Base-by-base conservation (phyloP, 179 eudicot species). In the Corrigiola litoralis region DNA sequence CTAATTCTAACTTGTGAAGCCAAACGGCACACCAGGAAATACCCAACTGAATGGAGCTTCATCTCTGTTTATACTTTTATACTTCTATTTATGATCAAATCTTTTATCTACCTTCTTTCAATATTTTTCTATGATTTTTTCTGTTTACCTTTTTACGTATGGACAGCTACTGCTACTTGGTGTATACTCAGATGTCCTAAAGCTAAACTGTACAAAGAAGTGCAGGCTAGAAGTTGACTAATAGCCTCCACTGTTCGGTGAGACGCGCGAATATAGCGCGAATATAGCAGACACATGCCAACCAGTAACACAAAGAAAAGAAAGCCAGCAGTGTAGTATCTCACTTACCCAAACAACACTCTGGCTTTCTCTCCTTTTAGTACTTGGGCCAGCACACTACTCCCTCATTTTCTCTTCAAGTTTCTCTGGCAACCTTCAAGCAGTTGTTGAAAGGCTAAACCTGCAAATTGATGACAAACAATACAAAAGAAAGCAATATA, bases 331-430 rank as follows among this genome's bases (percentile, higher is more conserved):
- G n/a, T 10, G 20, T 38, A 53, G 49, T 71, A 37, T 56, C 16
- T 10, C 56, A 76, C 75, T 71, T 76, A 76, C 75, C 68, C 56
- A 46, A 61, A 40, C n/a, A n/a, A n/a, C n/a, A n/a, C 54, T 38
- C 79, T 75, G 75, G 67, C 79, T 75, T 51, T 70, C 78, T 16
- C 69, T 20, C 47, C 34, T 60, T 55, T 40, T 62, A 40, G 24
- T 25, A 70, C 40, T 27, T 25, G 49, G 41, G 59, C 18, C 51
- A 18, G 58, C 34, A 17, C 25, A 10, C 11, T 57, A 14, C 28
- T 49, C 20, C 58, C 17, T 31, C 47, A 29, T 3, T 12, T 17
- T 8, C 37, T 41, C 44, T 32, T 16, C 54, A 8, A 12, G 40
- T n/a, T 40, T 23, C n/a, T 3, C 11, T 5, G 4, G 3, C 33